phyloP scores from a whole-genome alignment of 805 yeast genomes.

The Myxozyma geophila region DNA sequence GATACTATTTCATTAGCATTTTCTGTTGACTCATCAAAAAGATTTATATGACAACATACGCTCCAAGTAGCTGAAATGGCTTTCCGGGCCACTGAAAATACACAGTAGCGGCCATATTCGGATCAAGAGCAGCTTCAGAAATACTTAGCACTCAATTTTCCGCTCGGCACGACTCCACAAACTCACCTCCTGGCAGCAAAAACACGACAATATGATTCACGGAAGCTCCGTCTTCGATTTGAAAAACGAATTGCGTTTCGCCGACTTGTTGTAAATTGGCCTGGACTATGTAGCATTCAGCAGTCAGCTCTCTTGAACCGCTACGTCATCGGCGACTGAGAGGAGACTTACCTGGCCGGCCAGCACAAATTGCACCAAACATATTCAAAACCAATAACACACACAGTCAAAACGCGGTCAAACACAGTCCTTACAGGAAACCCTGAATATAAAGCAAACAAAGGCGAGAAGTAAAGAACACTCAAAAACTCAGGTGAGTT shows the following conservation, averaged over 20 bases:
- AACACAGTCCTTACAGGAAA: background rate
- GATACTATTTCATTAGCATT: constrained; percentile 37
- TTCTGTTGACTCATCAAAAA: constrained; percentile 31
- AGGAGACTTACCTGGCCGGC: constrained; percentile 56
- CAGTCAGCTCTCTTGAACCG: background rate
- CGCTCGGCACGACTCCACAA: background rate
- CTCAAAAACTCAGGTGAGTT: background rate
- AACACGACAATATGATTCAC: constrained; percentile 83
- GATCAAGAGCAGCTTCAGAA: constrained; percentile 52
- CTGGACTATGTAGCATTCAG: constrained; percentile 39
- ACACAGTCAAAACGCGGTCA: background rate
- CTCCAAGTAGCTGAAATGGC: constrained; percentile 48
- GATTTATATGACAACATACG: constrained; percentile 57
- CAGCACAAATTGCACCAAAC: constrained; percentile 81
- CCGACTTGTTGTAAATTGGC: constrained; percentile 62
- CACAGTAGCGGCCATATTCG: constrained; percentile 76
- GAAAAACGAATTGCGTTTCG: constrained; percentile 65
- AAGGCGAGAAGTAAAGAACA: background rate
- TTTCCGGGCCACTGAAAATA: constrained; percentile 79
- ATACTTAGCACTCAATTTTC: background rate
- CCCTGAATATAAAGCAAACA: background rate
- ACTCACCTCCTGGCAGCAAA: constrained; percentile 76
- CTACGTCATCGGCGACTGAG: background rate
- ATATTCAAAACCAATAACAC: constrained; percentile 43
- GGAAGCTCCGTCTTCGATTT: constrained; percentile 63